Evolutionary conservation across 176 grass and related monocot species (phyloP).

Genomic region (Guadua angustifolia): DNA sequence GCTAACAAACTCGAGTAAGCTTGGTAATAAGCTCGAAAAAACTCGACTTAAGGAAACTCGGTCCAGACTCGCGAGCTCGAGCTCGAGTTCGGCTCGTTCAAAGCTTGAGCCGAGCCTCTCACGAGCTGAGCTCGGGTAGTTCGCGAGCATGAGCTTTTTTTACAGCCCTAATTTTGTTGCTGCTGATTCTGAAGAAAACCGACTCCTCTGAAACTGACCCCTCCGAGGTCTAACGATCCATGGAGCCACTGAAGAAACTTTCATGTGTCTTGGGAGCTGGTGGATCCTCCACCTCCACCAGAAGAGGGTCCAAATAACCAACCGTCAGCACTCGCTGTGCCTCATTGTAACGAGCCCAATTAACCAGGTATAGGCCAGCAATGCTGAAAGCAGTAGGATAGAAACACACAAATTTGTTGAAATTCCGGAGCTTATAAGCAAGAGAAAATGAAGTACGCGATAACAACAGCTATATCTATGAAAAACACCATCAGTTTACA

Average conservation of each 20-base stretch:
- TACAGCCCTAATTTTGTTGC: too few species aligned
- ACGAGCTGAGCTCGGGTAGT: too few species aligned
- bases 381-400: constrained; percentile 54
- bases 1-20: too few species aligned
- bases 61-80: too few species aligned
- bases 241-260: constrained; percentile 54
- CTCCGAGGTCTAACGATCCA: constrained; percentile 43
- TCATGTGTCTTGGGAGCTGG: constrained; percentile 41
- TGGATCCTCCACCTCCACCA: constrained; percentile 50
- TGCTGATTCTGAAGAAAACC: constrained; percentile 4
- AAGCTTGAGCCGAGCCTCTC: too few species aligned
- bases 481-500: neutral
- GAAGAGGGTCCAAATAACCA: constrained; percentile 54
- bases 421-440: neutral
- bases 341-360: constrained; percentile 76
- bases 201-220: neutral
- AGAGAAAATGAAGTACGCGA: neutral
- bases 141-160: too few species aligned
- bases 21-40: too few species aligned
- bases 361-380: constrained; percentile 85
- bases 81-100: too few species aligned
- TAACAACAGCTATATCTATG: neutral
- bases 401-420: constrained; percentile 8
- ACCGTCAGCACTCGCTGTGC: constrained; percentile 33
- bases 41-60: too few species aligned